Conservation (phyloP, 1,284 basidiomycete species). For the Bjerkandera adusta region DNA sequence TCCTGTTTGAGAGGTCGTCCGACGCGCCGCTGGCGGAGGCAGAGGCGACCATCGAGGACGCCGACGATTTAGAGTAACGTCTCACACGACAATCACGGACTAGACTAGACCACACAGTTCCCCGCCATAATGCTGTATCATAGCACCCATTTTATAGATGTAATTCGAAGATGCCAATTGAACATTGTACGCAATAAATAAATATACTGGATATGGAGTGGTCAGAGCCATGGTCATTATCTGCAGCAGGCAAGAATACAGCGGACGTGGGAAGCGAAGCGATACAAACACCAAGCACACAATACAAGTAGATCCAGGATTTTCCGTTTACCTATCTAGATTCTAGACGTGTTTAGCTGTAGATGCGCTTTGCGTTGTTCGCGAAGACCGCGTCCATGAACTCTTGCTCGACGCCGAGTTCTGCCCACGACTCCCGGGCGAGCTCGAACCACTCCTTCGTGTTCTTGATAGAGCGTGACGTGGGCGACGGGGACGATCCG, state of each 20-base stretch:
- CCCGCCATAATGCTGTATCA: too few relatives aligned
- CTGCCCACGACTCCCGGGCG: conserved; percentile 76
- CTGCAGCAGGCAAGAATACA: too few relatives aligned
- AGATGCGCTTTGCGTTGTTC: conserved; percentile 64
- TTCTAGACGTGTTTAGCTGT: too few relatives aligned
- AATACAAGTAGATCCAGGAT: too few relatives aligned
- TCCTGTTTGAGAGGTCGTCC: conserved; percentile 63
- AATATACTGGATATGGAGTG: too few relatives aligned
- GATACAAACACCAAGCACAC: too few relatives aligned
- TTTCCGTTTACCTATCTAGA: too few relatives aligned
- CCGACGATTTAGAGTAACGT: not conserved
- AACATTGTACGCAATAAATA: too few relatives aligned
- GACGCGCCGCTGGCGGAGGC: conserved; percentile 14
- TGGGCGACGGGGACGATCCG: conserved; percentile 47
- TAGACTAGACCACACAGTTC: not conserved
- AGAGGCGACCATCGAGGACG: conserved; percentile 1
- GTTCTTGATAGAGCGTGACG: conserved; percentile 37
- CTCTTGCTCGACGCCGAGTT: conserved; percentile 78
- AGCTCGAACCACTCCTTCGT: conserved; percentile 80
- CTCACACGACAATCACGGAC: not conserved
- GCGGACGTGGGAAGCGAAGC: too few relatives aligned
- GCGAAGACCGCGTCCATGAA: conserved; percentile 73
- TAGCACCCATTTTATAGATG: too few relatives aligned
- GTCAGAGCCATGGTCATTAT: too few relatives aligned
- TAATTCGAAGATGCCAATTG: too few relatives aligned